These are phyloP conservation scores for Lepidium sativum DNA, from an alignment of 345 rosid genomes.

Conservation along the genomic window DNA sequence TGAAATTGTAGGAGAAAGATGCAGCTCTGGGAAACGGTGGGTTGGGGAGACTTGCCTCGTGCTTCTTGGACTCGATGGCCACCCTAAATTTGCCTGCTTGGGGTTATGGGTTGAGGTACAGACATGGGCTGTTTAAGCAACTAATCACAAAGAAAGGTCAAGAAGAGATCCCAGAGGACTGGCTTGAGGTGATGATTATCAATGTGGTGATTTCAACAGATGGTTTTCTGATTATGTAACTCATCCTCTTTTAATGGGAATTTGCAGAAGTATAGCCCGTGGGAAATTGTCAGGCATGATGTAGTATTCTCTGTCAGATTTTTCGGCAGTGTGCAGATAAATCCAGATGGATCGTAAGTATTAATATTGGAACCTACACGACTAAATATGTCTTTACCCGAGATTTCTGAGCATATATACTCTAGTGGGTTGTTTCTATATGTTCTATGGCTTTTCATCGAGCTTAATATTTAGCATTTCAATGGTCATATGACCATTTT, in stretches of 20 bases:
- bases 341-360: slow-evolving; percentile 83
- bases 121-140: slow-evolving; percentile 91
- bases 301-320: slow-evolving; percentile 79
- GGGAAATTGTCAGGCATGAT: slow-evolving; percentile 98
- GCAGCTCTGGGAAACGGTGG: slow-evolving; percentile 99
- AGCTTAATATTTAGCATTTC: slow-evolving; percentile 3
- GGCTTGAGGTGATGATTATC: slow-evolving; percentile 72
- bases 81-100: slow-evolving; percentile 93
- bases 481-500: slow-evolving; percentile 14
- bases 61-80: slow-evolving; percentile 96
- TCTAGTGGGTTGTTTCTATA: neutral
- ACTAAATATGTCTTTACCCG: neutral
- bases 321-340: slow-evolving; percentile 66
- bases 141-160: slow-evolving; percentile 76
- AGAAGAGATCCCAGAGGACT: slow-evolving; percentile 92
- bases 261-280: slow-evolving; percentile 93
- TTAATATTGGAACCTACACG: slow-evolving; percentile 6
- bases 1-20: slow-evolving; percentile 72
- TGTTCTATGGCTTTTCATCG: neutral
- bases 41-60: slow-evolving; percentile 93
- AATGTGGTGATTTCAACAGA: slow-evolving; percentile 1
- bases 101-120: slow-evolving; percentile 97
- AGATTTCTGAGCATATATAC: neutral
- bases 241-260: slow-evolving; percentile 20
- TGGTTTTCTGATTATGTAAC: slow-evolving; percentile 3